Percentiles rank a stretch among this genome's conserved stretches.
These are phyloP conservation scores for Fraxinus velutina DNA, from an alignment of 305 asterid genomes.

Conservation along the genomic window DNA sequence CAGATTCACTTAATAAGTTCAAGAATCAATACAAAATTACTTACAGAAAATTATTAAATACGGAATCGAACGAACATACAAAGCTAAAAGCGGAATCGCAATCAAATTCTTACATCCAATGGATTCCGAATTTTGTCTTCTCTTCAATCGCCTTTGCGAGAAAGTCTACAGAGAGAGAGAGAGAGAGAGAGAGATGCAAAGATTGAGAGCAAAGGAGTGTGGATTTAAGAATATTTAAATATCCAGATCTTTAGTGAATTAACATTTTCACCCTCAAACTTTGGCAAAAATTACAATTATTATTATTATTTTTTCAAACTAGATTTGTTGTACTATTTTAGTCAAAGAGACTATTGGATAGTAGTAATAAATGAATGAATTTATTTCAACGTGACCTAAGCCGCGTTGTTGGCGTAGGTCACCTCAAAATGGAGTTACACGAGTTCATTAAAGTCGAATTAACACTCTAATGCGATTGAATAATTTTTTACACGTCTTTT, in stretches of 20 bases:
- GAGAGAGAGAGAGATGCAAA: background rate
- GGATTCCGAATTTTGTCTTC: background rate
- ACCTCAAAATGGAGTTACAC: background rate
- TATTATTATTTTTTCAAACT: background rate
- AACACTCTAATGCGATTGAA: background rate
- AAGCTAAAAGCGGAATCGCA: background rate
- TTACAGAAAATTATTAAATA: background rate
- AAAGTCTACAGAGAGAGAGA: background rate
- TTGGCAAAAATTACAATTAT: background rate
- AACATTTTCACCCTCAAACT: background rate
- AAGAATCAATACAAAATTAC: background rate
- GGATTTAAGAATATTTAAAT: background rate
- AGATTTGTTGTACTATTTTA: background rate
- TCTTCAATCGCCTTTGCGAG: background rate
- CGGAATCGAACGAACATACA: background rate
- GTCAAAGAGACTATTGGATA: background rate
- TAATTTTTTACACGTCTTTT: too few species aligned
- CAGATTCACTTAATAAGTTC: background rate
- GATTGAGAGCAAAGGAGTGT: background rate
- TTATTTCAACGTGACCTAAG: background rate
- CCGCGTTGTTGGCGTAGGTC: background rate
- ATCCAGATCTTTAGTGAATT: background rate
- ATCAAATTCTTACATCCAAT: background rate
- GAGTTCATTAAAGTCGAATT: background rate
- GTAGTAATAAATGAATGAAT: too few species aligned